Evolutionary conservation across 2,329 filamentous ascomycete species (phyloP).

Genomic region (Beauveria sp.): DNA sequence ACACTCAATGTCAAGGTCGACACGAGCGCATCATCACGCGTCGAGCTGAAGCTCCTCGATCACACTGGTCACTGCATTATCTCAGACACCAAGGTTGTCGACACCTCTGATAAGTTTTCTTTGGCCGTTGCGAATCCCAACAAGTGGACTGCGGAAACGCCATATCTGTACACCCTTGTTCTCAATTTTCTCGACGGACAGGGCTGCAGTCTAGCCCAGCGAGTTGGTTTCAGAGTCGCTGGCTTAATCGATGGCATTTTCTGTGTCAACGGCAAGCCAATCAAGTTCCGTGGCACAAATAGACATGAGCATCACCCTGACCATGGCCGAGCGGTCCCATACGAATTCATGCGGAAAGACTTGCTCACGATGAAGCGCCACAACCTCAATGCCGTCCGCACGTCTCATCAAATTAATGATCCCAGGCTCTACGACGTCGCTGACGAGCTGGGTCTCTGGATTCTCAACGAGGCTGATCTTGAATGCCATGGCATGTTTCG

Average conservation of each 20-base stretch:
- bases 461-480: slow-evolving; percentile 51
- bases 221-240: slow-evolving; percentile 55
- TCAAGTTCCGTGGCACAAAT: slow-evolving; percentile 62
- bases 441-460: slow-evolving; percentile 56
- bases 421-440: slow-evolving; percentile 52
- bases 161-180: slow-evolving; percentile 49
- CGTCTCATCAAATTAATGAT: slow-evolving; percentile 59
- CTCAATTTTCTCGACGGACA: slow-evolving; percentile 25
- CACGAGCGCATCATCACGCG: slow-evolving; percentile 27
- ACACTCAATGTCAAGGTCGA: slow-evolving; percentile 39
- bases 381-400: slow-evolving; percentile 64
- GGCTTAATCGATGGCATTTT: slow-evolving; percentile 55
- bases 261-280: slow-evolving; percentile 55
- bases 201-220: slow-evolving; percentile 38
- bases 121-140: slow-evolving; percentile 41
- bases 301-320: slow-evolving; percentile 62
- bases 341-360: slow-evolving; percentile 52
- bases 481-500: slow-evolving; percentile 45
- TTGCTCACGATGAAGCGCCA: slow-evolving; percentile 59
- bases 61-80: slow-evolving; percentile 22
- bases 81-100: slow-evolving; percentile 17
- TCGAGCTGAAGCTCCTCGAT: slow-evolving; percentile 30
- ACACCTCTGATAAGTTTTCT: slow-evolving; percentile 32
- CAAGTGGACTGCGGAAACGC: slow-evolving; percentile 65
- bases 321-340: slow-evolving; percentile 54